Percentiles rank a stretch among this genome's conserved stretches.
phyloP scores from a whole-genome alignment of 1,284 basidiomycete species.

The Hymenochaete sp. region DNA sequence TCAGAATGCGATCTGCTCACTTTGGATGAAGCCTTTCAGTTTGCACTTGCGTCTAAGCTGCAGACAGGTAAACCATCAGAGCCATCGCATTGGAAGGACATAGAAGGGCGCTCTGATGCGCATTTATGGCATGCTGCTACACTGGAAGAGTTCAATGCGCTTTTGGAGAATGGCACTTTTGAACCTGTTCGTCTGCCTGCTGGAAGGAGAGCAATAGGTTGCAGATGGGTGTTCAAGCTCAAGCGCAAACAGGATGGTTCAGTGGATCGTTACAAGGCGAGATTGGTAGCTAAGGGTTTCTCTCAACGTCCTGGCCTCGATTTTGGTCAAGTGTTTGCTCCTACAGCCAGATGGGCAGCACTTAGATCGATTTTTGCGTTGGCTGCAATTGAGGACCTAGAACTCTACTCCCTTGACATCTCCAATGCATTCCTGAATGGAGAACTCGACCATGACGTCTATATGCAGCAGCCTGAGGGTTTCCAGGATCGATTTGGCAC shows the following conservation, averaged over 20 bases:
- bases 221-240: conserved; percentile 19
- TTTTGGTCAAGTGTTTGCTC: conserved; percentile 34
- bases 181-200: conserved; percentile 14
- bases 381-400: conserved; percentile 28
- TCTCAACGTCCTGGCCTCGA: conserved; percentile 21
- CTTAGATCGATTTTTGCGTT: conserved; percentile 30
- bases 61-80: too few relatives aligned
- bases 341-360: conserved; percentile 27
- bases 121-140: background rate
- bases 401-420: conserved; percentile 32
- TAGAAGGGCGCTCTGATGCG: background rate
- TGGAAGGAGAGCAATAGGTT: conserved; percentile 18
- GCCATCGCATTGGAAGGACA: conserved; percentile 1
- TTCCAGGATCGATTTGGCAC: conserved; percentile 20
- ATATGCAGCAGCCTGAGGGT: conserved; percentile 27
- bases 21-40: too few relatives aligned
- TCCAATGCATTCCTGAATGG: conserved; percentile 29
- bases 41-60: too few relatives aligned
- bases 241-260: conserved; percentile 24
- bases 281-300: conserved; percentile 1
- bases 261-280: conserved; percentile 22
- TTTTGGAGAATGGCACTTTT: conserved; percentile 17
- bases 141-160: background rate
- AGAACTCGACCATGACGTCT: conserved; percentile 26
- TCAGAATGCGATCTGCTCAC: too few relatives aligned